phyloP scores from a whole-genome alignment of 176 grass and related monocot genomes.

The Carex parvula region DNA sequence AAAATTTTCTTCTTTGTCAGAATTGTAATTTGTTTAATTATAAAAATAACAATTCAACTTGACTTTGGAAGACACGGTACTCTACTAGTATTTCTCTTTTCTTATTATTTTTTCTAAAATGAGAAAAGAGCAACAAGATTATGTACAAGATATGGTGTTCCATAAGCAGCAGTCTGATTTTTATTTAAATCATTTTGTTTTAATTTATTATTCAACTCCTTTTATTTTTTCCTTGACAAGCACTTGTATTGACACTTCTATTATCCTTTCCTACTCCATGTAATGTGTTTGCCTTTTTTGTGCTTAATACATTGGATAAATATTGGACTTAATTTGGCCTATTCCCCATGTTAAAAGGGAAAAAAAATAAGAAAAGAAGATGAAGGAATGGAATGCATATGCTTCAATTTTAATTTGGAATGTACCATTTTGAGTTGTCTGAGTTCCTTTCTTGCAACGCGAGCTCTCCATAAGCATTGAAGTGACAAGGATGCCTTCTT shows the following conservation, averaged over 20 bases:
- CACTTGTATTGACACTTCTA: not conserved
- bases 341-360: not conserved
- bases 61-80: not conserved
- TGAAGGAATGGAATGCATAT: not conserved
- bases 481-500: conserved; percentile 62
- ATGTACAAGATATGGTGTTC: not conserved
- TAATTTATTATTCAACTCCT: not conserved
- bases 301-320: not conserved
- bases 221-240: not conserved
- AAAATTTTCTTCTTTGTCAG: conserved; percentile 28
- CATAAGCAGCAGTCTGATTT: not conserved
- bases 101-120: not conserved
- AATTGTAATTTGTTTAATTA: conserved; percentile 13
- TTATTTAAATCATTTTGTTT: conserved; percentile 3
- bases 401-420: not conserved
- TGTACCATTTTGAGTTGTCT: conserved; percentile 75
- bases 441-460: conserved; percentile 90
- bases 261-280: not conserved
- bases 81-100: conserved; percentile 18
- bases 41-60: not conserved
- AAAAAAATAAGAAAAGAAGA: not conserved
- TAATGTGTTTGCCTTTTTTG: not conserved
- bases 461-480: conserved; percentile 84
- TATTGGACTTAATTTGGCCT: not conserved
- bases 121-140: not conserved